Evolutionary conservation across 306 rosid species (phyloP), one percentile per base, ranked within the genome.

Genomic region (Clitoria ternatea): DNA sequence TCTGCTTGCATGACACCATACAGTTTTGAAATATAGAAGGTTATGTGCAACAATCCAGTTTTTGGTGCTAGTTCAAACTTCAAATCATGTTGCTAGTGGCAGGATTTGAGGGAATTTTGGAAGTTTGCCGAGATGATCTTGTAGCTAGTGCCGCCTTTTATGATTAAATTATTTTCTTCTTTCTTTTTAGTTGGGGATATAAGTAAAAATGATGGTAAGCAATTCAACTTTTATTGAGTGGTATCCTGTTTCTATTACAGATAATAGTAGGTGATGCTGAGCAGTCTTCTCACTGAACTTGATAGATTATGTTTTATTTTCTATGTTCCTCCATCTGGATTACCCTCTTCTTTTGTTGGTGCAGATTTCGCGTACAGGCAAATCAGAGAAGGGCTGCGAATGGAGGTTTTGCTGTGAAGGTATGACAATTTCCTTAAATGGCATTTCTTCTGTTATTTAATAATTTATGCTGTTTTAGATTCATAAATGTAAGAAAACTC

Each of bases 281-380:
- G 40, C 62, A 23, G n/a, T 35, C 33, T 47, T 50, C 63, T 50
- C 67, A 6, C 62, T 42, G 75, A 42, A 50, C 63, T 67, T 44
- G 60, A 47, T 63, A 63, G 76, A 59, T 56, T 26, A 61, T 43
- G 43, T 49, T 20, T 5, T 35, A 48, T 30, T 11, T 33, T 9
- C 13, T 45, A n/a, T 50, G 56, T 66, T 43, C 77, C 61, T 52
- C 13, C 72, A 32, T 45, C 52, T 79, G 80, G 74, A 69, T 73
- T 56, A 57, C 70, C 33, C 23, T 35, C 33, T 29, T 69, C 42
- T 13, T 73, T 77, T 52, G 40, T 80, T 50, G 68, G 48, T 86
- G 86, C 92, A 93, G 98, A 88, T 77, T 69, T 39, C 87, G 74
- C 19, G 87, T 72, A 55, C 84, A 89, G 45, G 44, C 71, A 2